Evolutionary conservation across 1,139 yeast species (phyloP), one percentile per base, ranked within the genome.

Genomic region (Zhuliangozyma blackwelliae): DNA sequence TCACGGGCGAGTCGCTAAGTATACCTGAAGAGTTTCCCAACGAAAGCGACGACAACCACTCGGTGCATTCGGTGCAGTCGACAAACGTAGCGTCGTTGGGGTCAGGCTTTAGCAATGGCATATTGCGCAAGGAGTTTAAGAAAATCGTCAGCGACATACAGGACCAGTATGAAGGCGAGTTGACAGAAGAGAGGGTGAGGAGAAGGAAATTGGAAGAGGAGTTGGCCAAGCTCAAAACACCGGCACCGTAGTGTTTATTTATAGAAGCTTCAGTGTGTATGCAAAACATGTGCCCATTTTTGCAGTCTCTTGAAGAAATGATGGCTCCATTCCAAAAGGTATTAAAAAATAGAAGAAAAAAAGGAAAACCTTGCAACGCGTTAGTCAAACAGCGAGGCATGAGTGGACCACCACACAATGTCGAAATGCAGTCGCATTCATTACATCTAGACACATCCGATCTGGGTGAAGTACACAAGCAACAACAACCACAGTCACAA

Each of bases 121-220:
- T 82, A 2, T 62, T 85, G 48, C 68, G 89, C 40, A 75, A 79
- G 47, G 90, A 85, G 57, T 85, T 85, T 63, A 79, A 79, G 51
- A 78, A 77, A 49, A 72, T 84, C 30, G 81, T 84, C 1, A 65
- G 68, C 38, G 83, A 79, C 33, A 70, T 85, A 44, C 84, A 80
- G 44, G 75, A 69, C 32, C 77, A 74, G 43, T 82, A 82, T 49
- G 82, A 77, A 45, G 56, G 65, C 22, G 84, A 81, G 47, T 55
- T 83, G 41, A 67, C 70, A 32, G 74, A 72, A 50, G 87, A 81
- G 53, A 69, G 78, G 36, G 53, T 65, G n/a, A 79, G 72, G 44
- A 65, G 79, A 45, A 64, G 70, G 41, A 70, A 77, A 50, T 58
- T 81, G 39, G 53, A 62, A 39, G 51, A 74, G 59, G 55, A 72